Evolutionary conservation across 208 protist species (phyloP), one percentile per base, ranked within the genome.

Genomic region (Crithidia expoeki): DNA sequence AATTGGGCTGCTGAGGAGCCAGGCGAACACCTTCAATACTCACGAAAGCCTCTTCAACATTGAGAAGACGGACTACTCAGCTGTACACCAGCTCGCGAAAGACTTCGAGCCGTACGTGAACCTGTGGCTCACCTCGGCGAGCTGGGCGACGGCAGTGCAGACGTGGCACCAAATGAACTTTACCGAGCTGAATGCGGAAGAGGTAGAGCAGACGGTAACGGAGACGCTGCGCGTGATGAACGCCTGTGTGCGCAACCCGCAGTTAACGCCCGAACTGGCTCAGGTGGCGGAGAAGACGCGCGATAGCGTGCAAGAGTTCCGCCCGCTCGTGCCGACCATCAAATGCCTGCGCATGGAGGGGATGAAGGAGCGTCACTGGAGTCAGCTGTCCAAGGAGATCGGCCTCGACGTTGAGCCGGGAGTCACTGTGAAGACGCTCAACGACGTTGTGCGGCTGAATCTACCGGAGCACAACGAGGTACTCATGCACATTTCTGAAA

Each of bases 31-130:
- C 17, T 98, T 98, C 80, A 98, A 99, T 83, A 89, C 83, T 21
- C 87, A 98, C 67, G 97, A 99, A 71, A 68, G 50, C n/a, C 88
- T 99, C 33, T 98, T 99, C 72, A 94, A 92, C 58, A 77, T 96
- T 40, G 87, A 98, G 30, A 84, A 94, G 71, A 98, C 96, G 0
- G 93, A 98, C 61, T 99, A 99, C 81, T 55, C 61, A 16, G 76
- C 87, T 34, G 88, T 98, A 67, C 81, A 90, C 27, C 80, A 90
- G 68, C 87, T 98, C 27, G 53, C 86, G 17, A 89, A 90, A 16
- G 93, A 98, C 68, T 99, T 99, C 83, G 97, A 99, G 78, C 96
- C 97, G n/a, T 99, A 95, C 85, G 85, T 90, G 19, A 83, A 88
- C 49, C 79, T 99, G 40, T 99, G 98, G 98, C 72, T 96, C 11